Base-by-base conservation (phyloP, 179 eudicot species). In the Sideroxylon spinosum region DNA sequence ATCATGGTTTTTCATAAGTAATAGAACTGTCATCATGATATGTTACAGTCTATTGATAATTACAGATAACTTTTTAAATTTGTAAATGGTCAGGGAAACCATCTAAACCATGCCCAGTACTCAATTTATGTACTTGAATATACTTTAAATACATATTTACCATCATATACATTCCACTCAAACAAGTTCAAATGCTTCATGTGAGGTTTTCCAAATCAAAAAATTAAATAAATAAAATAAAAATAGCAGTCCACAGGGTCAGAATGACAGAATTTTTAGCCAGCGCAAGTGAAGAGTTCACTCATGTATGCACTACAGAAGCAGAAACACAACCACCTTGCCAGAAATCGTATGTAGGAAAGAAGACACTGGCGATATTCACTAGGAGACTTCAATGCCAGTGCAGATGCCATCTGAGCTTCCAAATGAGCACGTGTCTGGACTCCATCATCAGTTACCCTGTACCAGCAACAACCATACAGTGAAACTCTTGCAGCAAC, bases 341-440 rank as follows among this genome's bases (percentile, higher is more conserved):
- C 91, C 73, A 95, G 82, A 85, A 91, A 93, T 48, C 99, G 88
- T 68, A 93, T 82, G 71, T 95, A 95, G 56, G 98, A 90, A n/a
- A 95, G 84, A 81, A 95, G 98, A 75, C 95, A 93, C 71, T 95
- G 99, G 37, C 92, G 94, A 83, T 95, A 95, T 79, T 95, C 99
- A 57, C 75, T 88, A 17, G 99, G 86, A 59, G 99, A 95, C 85
- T 89, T 87, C 89, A 95, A 81, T 57, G 99, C 91, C 83, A 93
- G 76, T 23, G 99, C 88, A 20, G 99, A 93, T 72, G 95, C 99
- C 80, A 95, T 64, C 83, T 91, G 98, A 57, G 93, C 74, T 85
- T 95, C 99, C 87, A 93, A 88, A 80, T 95, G 98, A 76, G 99
- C 95, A 76, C 99, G 97, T 68, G 99, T 95, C 86, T 95, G 97